A percentile compares a stretch with the other conserved stretches of the same genome.
Conservation (phyloP, 1,284 basidiomycete species). For the Grifola frondosa region DNA sequence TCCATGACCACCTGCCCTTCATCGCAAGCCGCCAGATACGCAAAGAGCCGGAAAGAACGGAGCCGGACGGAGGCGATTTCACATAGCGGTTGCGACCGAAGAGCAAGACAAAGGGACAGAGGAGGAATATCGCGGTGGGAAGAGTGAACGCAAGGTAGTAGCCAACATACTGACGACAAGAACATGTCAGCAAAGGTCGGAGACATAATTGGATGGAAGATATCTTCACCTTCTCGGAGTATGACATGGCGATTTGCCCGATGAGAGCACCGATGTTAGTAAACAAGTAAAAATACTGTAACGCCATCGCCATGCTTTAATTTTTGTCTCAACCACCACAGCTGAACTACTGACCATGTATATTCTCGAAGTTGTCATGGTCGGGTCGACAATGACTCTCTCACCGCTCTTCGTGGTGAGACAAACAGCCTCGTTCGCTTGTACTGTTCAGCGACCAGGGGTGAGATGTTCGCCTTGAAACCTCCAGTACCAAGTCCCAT, state of each 20-base stretch:
- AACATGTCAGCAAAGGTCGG: background rate
- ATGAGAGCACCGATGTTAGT: constrained; percentile 77
- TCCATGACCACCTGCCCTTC: constrained; percentile 56
- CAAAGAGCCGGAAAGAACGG: constrained; percentile 59
- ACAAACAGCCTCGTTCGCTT: constrained; percentile 56
- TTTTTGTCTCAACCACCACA: too few relatives aligned
- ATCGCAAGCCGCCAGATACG: constrained; percentile 52
- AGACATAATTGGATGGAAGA: background rate
- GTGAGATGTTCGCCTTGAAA: constrained; percentile 82
- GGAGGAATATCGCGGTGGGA: constrained; percentile 65
- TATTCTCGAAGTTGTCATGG: constrained; percentile 66
- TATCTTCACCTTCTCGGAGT: constrained; percentile 62
- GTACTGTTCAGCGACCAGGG: constrained; percentile 80
- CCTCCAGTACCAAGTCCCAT: constrained; percentile 68
- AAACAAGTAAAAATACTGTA: constrained; percentile 75
- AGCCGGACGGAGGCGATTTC: constrained; percentile 74
- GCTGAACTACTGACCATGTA: constrained; percentile 55
- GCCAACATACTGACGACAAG: constrained; percentile 54
- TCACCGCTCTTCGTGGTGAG: constrained; percentile 59
- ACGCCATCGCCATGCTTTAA: background rate
- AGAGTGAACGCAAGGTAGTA: constrained; percentile 72
- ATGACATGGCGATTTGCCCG: constrained; percentile 71
- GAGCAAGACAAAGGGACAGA: constrained; percentile 71
- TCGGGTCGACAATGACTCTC: constrained; percentile 80
- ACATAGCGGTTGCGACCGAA: constrained; percentile 67